Evolutionary conservation across 2,329 filamentous ascomycete genomes (phyloP).

Genomic region (Exophiala xenobiotica): DNA sequence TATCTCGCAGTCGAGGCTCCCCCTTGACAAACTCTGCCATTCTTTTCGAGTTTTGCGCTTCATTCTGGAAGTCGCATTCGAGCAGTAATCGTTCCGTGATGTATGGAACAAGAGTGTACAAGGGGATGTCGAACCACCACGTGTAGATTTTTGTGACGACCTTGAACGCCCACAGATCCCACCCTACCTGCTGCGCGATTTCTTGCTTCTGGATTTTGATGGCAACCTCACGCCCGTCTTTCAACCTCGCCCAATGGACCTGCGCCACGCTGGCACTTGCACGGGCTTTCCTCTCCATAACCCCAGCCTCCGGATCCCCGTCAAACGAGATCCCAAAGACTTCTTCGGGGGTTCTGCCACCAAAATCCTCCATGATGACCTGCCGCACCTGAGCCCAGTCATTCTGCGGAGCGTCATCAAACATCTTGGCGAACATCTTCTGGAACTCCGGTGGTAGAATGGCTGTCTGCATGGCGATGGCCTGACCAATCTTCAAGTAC

Average conservation of each 20-base stretch:
- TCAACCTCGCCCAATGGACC: slow-evolving; percentile 87
- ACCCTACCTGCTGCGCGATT: slow-evolving; percentile 84
- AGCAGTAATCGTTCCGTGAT: slow-evolving; percentile 87
- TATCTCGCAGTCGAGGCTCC: slow-evolving; percentile 72
- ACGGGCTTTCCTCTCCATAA: slow-evolving; percentile 69
- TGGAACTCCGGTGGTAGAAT: slow-evolving; percentile 92
- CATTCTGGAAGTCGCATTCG: slow-evolving; percentile 92
- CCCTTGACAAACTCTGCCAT: slow-evolving; percentile 75
- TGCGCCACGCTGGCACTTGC: slow-evolving; percentile 89
- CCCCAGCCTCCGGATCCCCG: slow-evolving; percentile 60
- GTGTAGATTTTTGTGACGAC: slow-evolving; percentile 81
- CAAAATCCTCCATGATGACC: slow-evolving; percentile 87
- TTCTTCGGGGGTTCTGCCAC: slow-evolving; percentile 76
- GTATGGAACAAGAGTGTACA: slow-evolving; percentile 88
- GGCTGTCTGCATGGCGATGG: slow-evolving; percentile 96
- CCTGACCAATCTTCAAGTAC: slow-evolving; percentile 97
- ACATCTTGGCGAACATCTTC: slow-evolving; percentile 94
- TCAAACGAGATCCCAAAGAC: slow-evolving; percentile 87
- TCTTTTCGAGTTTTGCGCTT: slow-evolving; percentile 80
- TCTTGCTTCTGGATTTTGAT: slow-evolving; percentile 96
- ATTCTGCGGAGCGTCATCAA: slow-evolving; percentile 95
- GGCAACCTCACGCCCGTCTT: slow-evolving; percentile 86
- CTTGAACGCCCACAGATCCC: slow-evolving; percentile 95
- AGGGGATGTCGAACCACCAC: slow-evolving; percentile 85
- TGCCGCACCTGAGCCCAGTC: slow-evolving; percentile 79